A percentile compares a stretch with the other conserved stretches of the same genome.
Conservation (phyloP, 2,329 filamentous ascomycete species). For the Cladosporium sp. region DNA sequence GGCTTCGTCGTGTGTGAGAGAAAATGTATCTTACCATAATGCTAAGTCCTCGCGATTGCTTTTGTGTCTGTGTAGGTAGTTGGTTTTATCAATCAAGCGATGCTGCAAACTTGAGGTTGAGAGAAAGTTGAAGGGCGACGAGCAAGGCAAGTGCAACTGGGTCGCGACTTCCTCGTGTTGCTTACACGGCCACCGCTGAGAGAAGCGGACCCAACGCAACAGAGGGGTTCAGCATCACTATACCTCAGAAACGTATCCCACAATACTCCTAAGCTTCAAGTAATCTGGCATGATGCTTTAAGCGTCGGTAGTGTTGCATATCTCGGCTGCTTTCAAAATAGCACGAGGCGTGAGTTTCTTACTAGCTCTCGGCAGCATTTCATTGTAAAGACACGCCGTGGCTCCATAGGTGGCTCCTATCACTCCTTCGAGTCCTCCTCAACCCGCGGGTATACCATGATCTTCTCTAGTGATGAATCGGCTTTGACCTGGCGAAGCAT, state of each 20-base stretch:
- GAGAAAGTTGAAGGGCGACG: not conserved
- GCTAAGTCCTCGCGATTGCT: not conserved
- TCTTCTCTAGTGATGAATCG: not conserved
- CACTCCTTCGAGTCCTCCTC: not conserved
- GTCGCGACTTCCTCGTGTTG: not conserved
- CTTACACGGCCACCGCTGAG: not conserved
- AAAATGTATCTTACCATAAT: not conserved
- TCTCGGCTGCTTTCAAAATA: not conserved
- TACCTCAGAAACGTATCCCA: not conserved
- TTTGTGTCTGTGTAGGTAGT: not conserved
- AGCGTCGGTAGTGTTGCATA: not conserved
- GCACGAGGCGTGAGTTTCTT: not conserved
- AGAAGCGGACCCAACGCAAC: not conserved
- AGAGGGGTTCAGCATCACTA: not conserved
- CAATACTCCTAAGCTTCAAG: not conserved
- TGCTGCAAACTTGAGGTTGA: not conserved
- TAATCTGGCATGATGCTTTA: not conserved
- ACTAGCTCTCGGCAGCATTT: not conserved
- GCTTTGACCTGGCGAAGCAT: not conserved
- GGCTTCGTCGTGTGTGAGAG: not conserved
- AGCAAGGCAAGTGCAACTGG: not conserved
- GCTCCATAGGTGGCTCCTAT: not conserved
- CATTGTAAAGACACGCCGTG: not conserved
- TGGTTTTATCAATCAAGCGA: not conserved
- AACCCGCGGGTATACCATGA: not conserved